A percentile compares a stretch with the other conserved stretches of the same genome.
Evolutionary conservation across 1,284 basidiomycete species (phyloP).

Genomic region (Abortiporus biennis): DNA sequence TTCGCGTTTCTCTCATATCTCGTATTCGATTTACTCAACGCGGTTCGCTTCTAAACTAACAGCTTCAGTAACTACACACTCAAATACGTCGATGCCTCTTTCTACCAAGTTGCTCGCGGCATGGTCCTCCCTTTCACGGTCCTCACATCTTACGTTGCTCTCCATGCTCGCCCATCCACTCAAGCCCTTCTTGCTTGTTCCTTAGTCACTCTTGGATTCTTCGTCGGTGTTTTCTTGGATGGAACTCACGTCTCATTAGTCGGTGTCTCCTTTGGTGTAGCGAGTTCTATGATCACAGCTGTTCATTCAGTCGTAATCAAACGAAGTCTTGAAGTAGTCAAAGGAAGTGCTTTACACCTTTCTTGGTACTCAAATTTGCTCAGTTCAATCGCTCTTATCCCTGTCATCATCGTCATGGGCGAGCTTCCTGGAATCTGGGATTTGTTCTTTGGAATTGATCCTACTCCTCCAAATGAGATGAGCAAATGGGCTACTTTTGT

Average conservation of each 20-base stretch:
- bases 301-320: constrained; percentile 86
- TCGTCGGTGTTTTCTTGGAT: constrained; percentile 80
- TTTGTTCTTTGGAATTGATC: constrained; percentile 46
- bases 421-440: constrained; percentile 58
- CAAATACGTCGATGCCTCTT: constrained; percentile 88
- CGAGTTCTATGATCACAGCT: constrained; percentile 74
- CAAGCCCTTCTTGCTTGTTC: constrained; percentile 65
- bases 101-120: constrained; percentile 88
- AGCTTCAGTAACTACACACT: constrained; percentile 89
- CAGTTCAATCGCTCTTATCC: constrained; percentile 60
- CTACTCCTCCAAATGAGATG: constrained; percentile 31
- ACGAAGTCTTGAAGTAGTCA: constrained; percentile 66
- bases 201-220: constrained; percentile 79
- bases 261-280: constrained; percentile 72
- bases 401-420: constrained; percentile 63
- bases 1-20: constrained; percentile 28
- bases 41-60: constrained; percentile 5
- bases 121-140: constrained; percentile 86
- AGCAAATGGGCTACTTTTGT: constrained; percentile 61
- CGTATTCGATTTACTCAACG: neutral
- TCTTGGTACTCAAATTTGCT: constrained; percentile 84
- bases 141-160: constrained; percentile 65
- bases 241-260: constrained; percentile 50
- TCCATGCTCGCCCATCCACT: constrained; percentile 67
- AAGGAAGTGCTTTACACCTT: constrained; percentile 71